Base-by-base conservation (phyloP, 2,329 filamentous ascomycete species). In the Exophiala calicioides region DNA sequence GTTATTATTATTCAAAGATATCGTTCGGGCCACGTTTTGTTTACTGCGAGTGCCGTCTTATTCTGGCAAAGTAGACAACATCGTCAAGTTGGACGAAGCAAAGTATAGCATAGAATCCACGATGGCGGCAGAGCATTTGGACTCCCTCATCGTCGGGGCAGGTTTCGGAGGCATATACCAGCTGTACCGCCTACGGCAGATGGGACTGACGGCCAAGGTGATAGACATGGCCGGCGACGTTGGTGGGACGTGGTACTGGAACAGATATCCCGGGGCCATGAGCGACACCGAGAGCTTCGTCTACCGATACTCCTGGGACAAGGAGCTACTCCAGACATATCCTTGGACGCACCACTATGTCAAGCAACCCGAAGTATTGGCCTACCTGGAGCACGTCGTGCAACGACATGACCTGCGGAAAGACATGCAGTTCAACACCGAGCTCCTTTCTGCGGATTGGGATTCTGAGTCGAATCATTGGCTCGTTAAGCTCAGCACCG, bases 161-260 rank as follows among this genome's bases (percentile, higher is more conserved):
- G 62, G 63, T 4, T 60, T 62, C 35, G 54, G 71, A 21, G 75
- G 75, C n/a, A 63, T 77, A 19, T 78, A 74, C 46, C 72, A 73
- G 63, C 70, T 79, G 19, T 72, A 79, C 52, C 70, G 70, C 0
- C 68, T 79, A 9, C 72, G 75, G 2, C 70, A 78, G 8, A 65
- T 68, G 7, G 78, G 77, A 1, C 60, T 73, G 15, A 73, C 72
- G 5, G 63, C 68, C 2, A 68, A 70, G 21, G 67, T 81, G 13
- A 76, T 74, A 50, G 79, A 82, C 49, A 73, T 74, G 0, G 78
- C 73, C 4, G 66, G 68, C 5, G 70, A 73, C 41, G 60, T 71
- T 0, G 55, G 55, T 3, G 66, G 66, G 5, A 64, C 66, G 2
- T 69, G 66, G 66, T 65, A 65, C 52, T 67, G 65, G 64, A 65